Evolutionary conservation across 2,329 filamentous ascomycete species (phyloP), one percentile per base, ranked within the genome.

Genomic region (Ophiosphaerella narmari): DNA sequence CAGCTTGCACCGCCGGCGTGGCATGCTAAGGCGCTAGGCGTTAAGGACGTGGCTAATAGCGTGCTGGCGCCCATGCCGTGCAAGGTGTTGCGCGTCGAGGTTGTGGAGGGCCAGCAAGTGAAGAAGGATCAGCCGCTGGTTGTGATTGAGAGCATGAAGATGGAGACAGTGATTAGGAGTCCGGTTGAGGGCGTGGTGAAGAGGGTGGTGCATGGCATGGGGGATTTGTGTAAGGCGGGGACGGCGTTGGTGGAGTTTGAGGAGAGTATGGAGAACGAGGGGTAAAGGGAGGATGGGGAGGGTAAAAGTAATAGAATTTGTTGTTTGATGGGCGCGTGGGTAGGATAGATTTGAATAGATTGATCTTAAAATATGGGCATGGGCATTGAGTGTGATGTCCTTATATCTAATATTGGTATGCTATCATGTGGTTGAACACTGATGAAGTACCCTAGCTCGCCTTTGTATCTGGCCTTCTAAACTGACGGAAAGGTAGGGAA

Each of bases 61-160:
- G 91, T 97, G 1, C 81, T 90, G 21, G 91, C 94, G 18, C 94
- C 94, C 0, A 99, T 99, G 94, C 94, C 94, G 1, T 97, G 94
- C 76, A 97, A 97, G 77, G 88, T 99, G 23, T 77, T 99, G 54
- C 86, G 90, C 59, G 94, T 97, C 40, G 90, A 96, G 73, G 91
- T 97, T 0, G 76, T 81, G 24, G 91, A 91, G 62, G 94, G 94
- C 0, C 85, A 96, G 57, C 76, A 75, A 39, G 94, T 99, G 13
- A 86, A 86, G 69, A 95, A 93, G 77, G 92, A 93, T 39, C 86
- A 93, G 49, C 86, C 91, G 6, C 77, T 99, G 50, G 90, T 97
- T 11, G 91, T 97, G 5, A 74, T 74, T 52, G 75, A 78, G 63
- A 77, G 75, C 39, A 78, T 78, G 75, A 78, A 82, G 73, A 82